These are phyloP conservation scores for Suillus decipiens DNA, from an alignment of 768 basidiomycete genomes.

Conservation along the genomic window DNA sequence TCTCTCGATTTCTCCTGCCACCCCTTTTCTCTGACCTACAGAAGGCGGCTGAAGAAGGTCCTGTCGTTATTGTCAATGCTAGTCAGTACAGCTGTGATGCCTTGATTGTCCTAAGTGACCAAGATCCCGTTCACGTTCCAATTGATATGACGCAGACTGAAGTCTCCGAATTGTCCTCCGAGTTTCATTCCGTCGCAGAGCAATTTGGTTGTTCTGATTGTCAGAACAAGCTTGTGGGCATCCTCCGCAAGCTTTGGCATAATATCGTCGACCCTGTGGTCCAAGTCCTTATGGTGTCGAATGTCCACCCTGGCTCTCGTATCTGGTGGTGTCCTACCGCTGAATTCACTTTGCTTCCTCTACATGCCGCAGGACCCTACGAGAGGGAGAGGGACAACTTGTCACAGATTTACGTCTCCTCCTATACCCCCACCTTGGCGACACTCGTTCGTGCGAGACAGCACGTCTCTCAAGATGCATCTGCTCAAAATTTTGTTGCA, in stretches of 20 bases:
- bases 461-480: background rate
- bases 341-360: constrained; percentile 29
- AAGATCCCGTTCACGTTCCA: constrained; percentile 11
- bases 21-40: constrained; percentile 9
- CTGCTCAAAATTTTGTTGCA: constrained; percentile 9
- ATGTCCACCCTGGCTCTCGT: constrained; percentile 19
- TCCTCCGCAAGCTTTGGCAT: constrained; percentile 29
- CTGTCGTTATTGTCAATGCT: constrained; percentile 20
- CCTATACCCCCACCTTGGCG: constrained; percentile 24
- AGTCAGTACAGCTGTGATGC: constrained; percentile 17
- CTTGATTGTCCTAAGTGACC: constrained; percentile 15
- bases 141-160: constrained; percentile 9
- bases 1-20: constrained; percentile 17
- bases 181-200: constrained; percentile 9
- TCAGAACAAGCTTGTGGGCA: constrained; percentile 12
- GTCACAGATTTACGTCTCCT: constrained; percentile 29
- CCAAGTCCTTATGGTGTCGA: constrained; percentile 12
- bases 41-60: constrained; percentile 17
- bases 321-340: constrained; percentile 39
- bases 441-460: constrained; percentile 26
- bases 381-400: constrained; percentile 14
- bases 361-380: constrained; percentile 36
- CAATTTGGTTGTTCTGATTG: constrained; percentile 16
- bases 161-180: constrained; percentile 13
- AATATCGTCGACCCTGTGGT: constrained; percentile 23